Evolutionary conservation across 1,284 basidiomycete species (phyloP).

Genomic region (Irpex sp.): DNA sequence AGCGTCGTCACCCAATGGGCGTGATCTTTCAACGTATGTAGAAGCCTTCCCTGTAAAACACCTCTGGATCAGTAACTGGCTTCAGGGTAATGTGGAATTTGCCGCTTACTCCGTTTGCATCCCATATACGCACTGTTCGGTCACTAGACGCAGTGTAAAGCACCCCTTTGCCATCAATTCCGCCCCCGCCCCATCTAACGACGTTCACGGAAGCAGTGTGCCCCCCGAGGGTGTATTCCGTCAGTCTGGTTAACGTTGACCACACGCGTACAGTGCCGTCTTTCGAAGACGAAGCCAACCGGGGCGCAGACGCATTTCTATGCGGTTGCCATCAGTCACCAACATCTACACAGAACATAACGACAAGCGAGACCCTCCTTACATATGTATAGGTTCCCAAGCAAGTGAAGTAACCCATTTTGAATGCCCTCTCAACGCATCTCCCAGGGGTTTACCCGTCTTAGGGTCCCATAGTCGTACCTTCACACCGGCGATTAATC

Average conservation of each 20-base stretch:
- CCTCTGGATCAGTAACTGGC: not conserved
- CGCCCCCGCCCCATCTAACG: constrained; percentile 91
- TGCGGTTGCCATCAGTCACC: constrained; percentile 1
- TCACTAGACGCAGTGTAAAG: constrained; percentile 95
- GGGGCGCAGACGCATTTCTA: constrained; percentile 73
- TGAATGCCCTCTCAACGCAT: constrained; percentile 86
- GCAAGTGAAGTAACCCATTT: constrained; percentile 98
- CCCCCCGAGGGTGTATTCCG: constrained; percentile 88
- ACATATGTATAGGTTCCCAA: constrained; percentile 97
- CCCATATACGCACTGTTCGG: constrained; percentile 93
- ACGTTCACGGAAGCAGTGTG: constrained; percentile 95
- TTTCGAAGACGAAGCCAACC: constrained; percentile 93
- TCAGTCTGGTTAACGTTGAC: constrained; percentile 70
- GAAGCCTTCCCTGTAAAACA: constrained; percentile 48
- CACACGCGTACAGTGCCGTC: constrained; percentile 95
- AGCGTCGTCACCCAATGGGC: constrained; percentile 99
- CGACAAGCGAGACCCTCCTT: constrained; percentile 16
- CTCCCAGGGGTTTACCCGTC: constrained; percentile 80
- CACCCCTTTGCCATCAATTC: constrained; percentile 64
- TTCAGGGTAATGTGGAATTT: not conserved
- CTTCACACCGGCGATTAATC: constrained; percentile 27
- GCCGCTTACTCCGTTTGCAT: constrained; percentile 65
- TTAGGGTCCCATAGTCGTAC: constrained; percentile 90
- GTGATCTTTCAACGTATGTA: constrained; percentile 87
- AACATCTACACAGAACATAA: not conserved